A percentile compares a stretch with the other conserved stretches of the same genome.
phyloP scores from a whole-genome alignment of 2,329 filamentous ascomycete species.

The Blumeria graminis region DNA sequence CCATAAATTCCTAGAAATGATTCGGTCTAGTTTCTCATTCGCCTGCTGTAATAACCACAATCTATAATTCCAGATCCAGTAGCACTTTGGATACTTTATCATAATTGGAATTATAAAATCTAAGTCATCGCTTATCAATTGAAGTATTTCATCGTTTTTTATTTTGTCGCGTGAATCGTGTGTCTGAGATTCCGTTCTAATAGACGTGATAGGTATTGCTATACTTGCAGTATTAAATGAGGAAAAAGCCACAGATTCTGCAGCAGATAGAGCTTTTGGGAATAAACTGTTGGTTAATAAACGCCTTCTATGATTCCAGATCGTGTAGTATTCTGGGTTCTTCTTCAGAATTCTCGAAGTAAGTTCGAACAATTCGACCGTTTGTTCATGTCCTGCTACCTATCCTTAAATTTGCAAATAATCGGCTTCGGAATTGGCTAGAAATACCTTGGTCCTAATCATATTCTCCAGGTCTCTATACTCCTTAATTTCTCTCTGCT shows the following conservation, averaged over 20 bases:
- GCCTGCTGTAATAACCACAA: slow-evolving; percentile 60
- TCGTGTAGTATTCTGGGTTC: slow-evolving; percentile 76
- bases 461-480: slow-evolving; percentile 49
- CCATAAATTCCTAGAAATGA: slow-evolving; percentile 45
- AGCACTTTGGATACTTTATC: slow-evolving; percentile 78
- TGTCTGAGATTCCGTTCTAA: slow-evolving; percentile 21
- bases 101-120: slow-evolving; percentile 65
- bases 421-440: background rate
- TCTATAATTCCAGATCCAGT: slow-evolving; percentile 98
- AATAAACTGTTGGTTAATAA: slow-evolving; percentile 35
- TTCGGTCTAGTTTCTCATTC: slow-evolving; percentile 32
- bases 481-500: slow-evolving; percentile 48
- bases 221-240: background rate
- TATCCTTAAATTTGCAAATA: slow-evolving; percentile 3
- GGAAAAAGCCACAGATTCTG: slow-evolving; percentile 4
- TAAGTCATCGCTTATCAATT: slow-evolving; percentile 48
- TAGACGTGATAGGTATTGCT: slow-evolving; percentile 21
- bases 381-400: slow-evolving; percentile 15
- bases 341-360: slow-evolving; percentile 49
- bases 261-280: slow-evolving; percentile 30
- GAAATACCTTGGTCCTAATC: slow-evolving; percentile 37
- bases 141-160: slow-evolving; percentile 26
- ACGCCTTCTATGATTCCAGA: slow-evolving; percentile 71
- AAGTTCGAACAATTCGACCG: slow-evolving; percentile 33
- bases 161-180: slow-evolving; percentile 15